A percentile compares a stretch with the other conserved stretches of the same genome.
phyloP scores from a whole-genome alignment of 768 basidiomycete genomes.

The Hydnomerulius pinastri region DNA sequence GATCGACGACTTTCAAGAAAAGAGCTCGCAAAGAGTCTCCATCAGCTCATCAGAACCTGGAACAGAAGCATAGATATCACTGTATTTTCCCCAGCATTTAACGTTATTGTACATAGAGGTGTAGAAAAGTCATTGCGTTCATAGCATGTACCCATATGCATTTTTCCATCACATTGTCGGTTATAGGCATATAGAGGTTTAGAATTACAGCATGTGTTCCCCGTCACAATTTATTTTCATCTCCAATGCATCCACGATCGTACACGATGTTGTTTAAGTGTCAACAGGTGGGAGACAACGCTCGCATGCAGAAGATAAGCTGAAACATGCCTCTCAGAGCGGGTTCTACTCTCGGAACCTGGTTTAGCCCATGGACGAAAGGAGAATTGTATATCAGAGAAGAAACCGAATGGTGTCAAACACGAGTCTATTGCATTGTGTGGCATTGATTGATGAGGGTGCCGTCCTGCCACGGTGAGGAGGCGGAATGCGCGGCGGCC shows the following conservation, averaged over 20 bases:
- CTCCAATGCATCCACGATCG: not conserved
- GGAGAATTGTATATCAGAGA: too few relatives aligned
- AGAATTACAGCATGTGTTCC: not conserved
- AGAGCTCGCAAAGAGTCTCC: slow-evolving; percentile 11
- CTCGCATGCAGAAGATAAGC: too few relatives aligned
- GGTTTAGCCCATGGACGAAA: too few relatives aligned
- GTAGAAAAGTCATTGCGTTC: slow-evolving; percentile 8
- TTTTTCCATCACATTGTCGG: not conserved
- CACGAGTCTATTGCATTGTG: too few relatives aligned
- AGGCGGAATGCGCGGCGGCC: too few relatives aligned
- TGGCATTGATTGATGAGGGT: too few relatives aligned
- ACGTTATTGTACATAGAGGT: slow-evolving; percentile 18
- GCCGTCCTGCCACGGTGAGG: too few relatives aligned
- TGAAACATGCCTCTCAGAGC: too few relatives aligned
- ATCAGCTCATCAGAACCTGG: slow-evolving; percentile 5
- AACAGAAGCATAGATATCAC: slow-evolving; percentile 18
- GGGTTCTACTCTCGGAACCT: too few relatives aligned
- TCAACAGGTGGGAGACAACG: too few relatives aligned
- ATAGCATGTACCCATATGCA: not conserved
- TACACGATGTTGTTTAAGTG: too few relatives aligned
- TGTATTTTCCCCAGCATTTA: slow-evolving; percentile 9
- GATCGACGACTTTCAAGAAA: slow-evolving; percentile 21
- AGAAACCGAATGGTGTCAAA: too few relatives aligned
- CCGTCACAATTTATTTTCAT: not conserved
- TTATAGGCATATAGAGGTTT: not conserved